Evolutionary conservation across 2,329 filamentous ascomycete species (phyloP), one percentile per base, ranked within the genome.

Genomic region (Pseudopyrenochaeta lycopersici): DNA sequence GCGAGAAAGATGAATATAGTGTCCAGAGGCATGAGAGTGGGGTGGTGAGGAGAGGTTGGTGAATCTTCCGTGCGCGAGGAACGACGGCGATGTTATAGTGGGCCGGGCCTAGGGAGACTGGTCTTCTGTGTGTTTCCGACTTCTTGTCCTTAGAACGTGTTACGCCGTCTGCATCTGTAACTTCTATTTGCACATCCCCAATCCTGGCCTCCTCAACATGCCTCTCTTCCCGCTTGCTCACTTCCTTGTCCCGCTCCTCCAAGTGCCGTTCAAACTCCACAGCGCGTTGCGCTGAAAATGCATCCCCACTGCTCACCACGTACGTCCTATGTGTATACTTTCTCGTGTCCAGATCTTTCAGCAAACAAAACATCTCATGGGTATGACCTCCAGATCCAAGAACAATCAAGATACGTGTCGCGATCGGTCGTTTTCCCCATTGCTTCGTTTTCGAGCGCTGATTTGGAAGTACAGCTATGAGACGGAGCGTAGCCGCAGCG

Each of bases 381-480:
- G 95, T 97, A 77, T 99, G 95, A 1, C 95, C 95, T 29, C 95
- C 95, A 2, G 91, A 96, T 46, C 95, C 95, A 20, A 98, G 88
- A 21, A 98, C 88, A 59, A 96, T 85, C 29, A 96, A 81, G 48
- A 92, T 80, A 74, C 93, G 87, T 6, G 81, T 80, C 21, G 79
- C 78, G 3, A 67, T 45, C 17, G 69, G 68, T 47, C 68, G 72
- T 40, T 46, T 63, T 23, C 52, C 60, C 52, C 63, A 58, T 45
- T 60, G 55, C 15, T 6, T 49, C n/a, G 51, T 56, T 67, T 59
- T 49, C 51, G 48, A 46, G 70, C 70, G 49, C 49, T 54, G 6
- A 68, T 44, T 63, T 23, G 76, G 72, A 20, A 81, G 70, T 49
- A 80, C 75, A 32, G 71, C 63, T 56, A 75, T 66, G 36, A 80